phyloP scores from a whole-genome alignment of 306 rosid species.

The Castanospermum australe region DNA sequence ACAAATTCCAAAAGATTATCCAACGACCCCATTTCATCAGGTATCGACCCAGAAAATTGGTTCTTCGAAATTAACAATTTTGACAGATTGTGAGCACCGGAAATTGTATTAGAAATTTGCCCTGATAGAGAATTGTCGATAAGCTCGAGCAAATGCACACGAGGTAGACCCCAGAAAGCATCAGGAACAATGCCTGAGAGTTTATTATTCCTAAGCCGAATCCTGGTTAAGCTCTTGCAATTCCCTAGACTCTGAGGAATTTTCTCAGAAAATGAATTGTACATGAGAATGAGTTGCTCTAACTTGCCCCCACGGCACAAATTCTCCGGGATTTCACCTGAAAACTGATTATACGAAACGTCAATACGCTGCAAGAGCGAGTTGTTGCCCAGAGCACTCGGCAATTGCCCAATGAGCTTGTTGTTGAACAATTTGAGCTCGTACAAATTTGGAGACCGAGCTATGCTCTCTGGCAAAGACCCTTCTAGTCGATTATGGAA shows the following conservation, averaged over 20 bases:
- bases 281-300: slow-evolving; percentile 38
- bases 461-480: slow-evolving; percentile 44
- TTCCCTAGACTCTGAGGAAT: slow-evolving; percentile 48
- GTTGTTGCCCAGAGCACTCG: slow-evolving; percentile 55
- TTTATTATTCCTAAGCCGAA: slow-evolving; percentile 56
- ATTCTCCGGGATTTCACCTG: slow-evolving; percentile 53
- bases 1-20: slow-evolving; percentile 39
- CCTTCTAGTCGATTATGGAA: slow-evolving; percentile 54
- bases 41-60: slow-evolving; percentile 55
- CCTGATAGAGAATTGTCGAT: slow-evolving; percentile 53
- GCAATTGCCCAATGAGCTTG: slow-evolving; percentile 48
- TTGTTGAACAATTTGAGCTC: slow-evolving; percentile 61
- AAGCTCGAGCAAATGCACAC: slow-evolving; percentile 52
- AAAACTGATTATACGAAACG: slow-evolving; percentile 47
- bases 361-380: slow-evolving; percentile 45
- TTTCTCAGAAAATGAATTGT: slow-evolving; percentile 60
- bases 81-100: slow-evolving; percentile 49
- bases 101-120: slow-evolving; percentile 44
- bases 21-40: slow-evolving; percentile 51
- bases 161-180: slow-evolving; percentile 61
- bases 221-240: slow-evolving; percentile 51
- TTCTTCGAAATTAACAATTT: slow-evolving; percentile 46
- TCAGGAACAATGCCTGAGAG: slow-evolving; percentile 62
- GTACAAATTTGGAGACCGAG: slow-evolving; percentile 47
- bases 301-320: slow-evolving; percentile 47